phyloP scores from a whole-genome alignment of 371 early-diverging fungal genomes.

The Mucor velutinosus region DNA sequence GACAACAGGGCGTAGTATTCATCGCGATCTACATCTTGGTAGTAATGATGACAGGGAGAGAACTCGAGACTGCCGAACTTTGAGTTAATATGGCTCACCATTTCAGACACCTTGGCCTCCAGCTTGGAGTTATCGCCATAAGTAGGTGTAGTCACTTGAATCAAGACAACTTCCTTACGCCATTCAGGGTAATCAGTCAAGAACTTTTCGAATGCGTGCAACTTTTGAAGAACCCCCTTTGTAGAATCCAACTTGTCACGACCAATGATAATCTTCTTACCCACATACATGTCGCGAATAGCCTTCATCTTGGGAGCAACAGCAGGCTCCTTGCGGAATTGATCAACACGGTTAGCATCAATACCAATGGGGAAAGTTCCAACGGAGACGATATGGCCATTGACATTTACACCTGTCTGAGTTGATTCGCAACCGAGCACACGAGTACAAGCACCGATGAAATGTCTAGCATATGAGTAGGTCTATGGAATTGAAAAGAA shows the following conservation, averaged over 20 bases:
- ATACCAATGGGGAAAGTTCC: conserved; percentile 99
- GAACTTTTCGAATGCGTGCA: conserved; percentile 94
- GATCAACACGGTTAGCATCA: conserved; percentile 72
- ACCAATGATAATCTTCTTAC: conserved; percentile 95
- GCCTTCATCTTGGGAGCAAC: conserved; percentile 77
- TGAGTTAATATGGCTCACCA: conserved; percentile 94
- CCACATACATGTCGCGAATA: conserved; percentile 85
- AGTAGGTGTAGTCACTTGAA: conserved; percentile 76
- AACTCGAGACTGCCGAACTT: conserved; percentile 93
- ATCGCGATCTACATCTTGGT: conserved; percentile 92
- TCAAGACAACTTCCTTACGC: conserved; percentile 86
- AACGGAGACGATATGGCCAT: conserved; percentile 77
- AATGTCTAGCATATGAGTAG: conserved; percentile 97
- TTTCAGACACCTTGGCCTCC: conserved; percentile 87
- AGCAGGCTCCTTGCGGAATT: conserved; percentile 48
- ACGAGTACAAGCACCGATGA: conserved; percentile 90
- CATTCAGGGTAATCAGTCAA: conserved; percentile 89
- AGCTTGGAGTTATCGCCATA: conserved; percentile 65
- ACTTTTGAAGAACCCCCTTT: conserved; percentile 97
- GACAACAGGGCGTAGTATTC: conserved; percentile 96
- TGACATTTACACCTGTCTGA: conserved; percentile 77
- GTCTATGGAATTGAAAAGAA: conserved; percentile 55
- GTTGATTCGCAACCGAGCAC: conserved; percentile 92
- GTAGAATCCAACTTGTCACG: conserved; percentile 98
- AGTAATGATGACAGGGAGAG: conserved; percentile 94